Conservation (phyloP, 306 rosid species). For the Begonia loranthoides region DNA sequence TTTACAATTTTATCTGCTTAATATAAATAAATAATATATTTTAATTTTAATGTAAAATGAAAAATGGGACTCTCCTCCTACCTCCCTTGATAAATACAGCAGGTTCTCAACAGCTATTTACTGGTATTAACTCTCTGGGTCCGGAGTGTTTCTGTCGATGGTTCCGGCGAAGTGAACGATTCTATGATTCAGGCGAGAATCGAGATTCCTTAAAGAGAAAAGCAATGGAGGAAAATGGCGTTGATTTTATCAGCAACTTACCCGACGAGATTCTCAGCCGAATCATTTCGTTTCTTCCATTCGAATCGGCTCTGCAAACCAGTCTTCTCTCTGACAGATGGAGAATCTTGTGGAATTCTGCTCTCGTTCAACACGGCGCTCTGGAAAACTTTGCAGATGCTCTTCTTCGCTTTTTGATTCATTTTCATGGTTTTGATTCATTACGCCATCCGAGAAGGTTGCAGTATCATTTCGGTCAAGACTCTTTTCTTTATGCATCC, state of each 20-base stretch:
- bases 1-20: too few species aligned
- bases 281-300: constrained; percentile 49
- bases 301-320: constrained; percentile 51
- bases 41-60: too few species aligned
- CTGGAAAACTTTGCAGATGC: constrained; percentile 16
- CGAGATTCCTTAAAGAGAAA: too few species aligned
- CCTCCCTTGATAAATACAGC: too few species aligned
- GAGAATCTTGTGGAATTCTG: constrained; percentile 50
- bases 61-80: too few species aligned
- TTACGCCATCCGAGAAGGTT: constrained; percentile 44
- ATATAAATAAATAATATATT: too few species aligned
- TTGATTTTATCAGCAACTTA: constrained; percentile 14
- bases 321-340: constrained; percentile 47
- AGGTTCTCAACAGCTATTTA: too few species aligned
- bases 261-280: constrained; percentile 39
- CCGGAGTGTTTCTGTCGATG: too few species aligned
- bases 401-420: constrained; percentile 21
- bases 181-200: too few species aligned
- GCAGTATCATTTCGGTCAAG: constrained; percentile 30
- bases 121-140: too few species aligned
- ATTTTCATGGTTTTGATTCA: constrained; percentile 34
- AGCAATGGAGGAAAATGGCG: neutral
- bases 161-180: too few species aligned
- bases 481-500: constrained; percentile 25
- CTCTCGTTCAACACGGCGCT: constrained; percentile 23